phyloP scores from a whole-genome alignment of 306 rosid genomes.

The Neltuma alba region DNA sequence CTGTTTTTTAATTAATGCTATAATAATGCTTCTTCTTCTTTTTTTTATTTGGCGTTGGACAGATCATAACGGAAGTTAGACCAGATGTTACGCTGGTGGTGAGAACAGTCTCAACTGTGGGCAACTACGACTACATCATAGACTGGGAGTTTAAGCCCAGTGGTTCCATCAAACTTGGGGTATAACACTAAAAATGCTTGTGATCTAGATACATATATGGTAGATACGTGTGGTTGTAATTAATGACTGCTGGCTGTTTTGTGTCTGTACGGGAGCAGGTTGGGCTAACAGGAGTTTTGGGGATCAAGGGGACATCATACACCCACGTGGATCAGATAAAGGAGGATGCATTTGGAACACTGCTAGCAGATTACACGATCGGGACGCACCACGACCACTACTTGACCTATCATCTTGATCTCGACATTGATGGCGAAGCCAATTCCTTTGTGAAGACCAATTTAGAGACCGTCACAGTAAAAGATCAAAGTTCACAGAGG shows the following conservation, averaged over 20 bases:
- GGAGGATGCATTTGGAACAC: constrained; percentile 42
- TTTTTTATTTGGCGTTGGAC: too few relatives aligned
- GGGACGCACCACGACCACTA: constrained; percentile 68
- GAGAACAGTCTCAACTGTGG: constrained; percentile 39
- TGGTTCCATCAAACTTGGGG: constrained; percentile 44
- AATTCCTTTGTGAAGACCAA: constrained; percentile 57
- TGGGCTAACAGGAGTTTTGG: not conserved
- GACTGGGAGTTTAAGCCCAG: constrained; percentile 56
- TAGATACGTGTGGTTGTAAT: too few relatives aligned
- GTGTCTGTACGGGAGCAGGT: not conserved
- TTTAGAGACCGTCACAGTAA: constrained; percentile 41
- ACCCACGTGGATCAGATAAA: constrained; percentile 42
- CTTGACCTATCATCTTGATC: constrained; percentile 54
- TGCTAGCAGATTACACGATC: constrained; percentile 49
- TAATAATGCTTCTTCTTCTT: too few relatives aligned
- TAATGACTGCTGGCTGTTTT: too few relatives aligned
- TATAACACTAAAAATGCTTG: too few relatives aligned
- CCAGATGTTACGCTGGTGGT: constrained; percentile 42
- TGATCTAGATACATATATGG: too few relatives aligned
- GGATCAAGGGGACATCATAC: not conserved
- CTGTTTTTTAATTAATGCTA: too few relatives aligned
- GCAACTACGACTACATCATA: constrained; percentile 44
- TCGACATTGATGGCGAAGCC: constrained; percentile 53
- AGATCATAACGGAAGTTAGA: constrained; percentile 36
- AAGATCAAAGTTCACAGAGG: constrained; percentile 41